Conservation (phyloP, 768 basidiomycete genomes). For the Rhizopogon roseolus region DNA sequence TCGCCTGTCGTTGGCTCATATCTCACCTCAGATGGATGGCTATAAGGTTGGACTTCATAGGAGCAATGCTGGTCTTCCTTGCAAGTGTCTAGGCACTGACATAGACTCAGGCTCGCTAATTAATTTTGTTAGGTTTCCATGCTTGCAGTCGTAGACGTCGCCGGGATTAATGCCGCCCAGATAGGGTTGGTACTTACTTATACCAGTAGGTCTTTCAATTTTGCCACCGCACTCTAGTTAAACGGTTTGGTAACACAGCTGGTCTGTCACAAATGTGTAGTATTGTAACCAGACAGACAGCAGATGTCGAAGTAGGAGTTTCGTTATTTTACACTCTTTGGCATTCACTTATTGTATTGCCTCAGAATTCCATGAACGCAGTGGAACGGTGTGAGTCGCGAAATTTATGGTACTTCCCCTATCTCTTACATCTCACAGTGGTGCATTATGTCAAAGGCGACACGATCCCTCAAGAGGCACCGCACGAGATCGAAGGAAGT, state of each 20-base stretch:
- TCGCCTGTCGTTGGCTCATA: not conserved
- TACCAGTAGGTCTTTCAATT: constrained; percentile 35
- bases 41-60: constrained; percentile 66
- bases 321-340: not conserved
- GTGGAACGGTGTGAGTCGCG: constrained; percentile 47
- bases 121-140: constrained; percentile 50
- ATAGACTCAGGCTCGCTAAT: too few species aligned
- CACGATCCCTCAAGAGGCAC: constrained; percentile 57
- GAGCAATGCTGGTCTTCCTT: constrained; percentile 51
- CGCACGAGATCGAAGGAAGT: constrained; percentile 51
- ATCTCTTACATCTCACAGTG: constrained; percentile 25
- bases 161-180: constrained; percentile 57
- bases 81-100: constrained; percentile 27
- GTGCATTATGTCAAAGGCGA: constrained; percentile 49
- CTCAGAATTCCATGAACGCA: constrained; percentile 60
- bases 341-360: not conserved
- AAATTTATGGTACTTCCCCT: not conserved
- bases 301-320: constrained; percentile 55
- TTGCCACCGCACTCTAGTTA: not conserved
- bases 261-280: constrained; percentile 48
- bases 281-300: constrained; percentile 51
- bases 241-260: constrained; percentile 24
- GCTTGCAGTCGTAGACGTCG: constrained; percentile 53
- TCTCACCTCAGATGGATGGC: constrained; percentile 54
- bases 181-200: constrained; percentile 73